Base-by-base conservation (phyloP, 2,329 filamentous ascomycete genomes). In the Colletotrichum orchidophilum region DNA sequence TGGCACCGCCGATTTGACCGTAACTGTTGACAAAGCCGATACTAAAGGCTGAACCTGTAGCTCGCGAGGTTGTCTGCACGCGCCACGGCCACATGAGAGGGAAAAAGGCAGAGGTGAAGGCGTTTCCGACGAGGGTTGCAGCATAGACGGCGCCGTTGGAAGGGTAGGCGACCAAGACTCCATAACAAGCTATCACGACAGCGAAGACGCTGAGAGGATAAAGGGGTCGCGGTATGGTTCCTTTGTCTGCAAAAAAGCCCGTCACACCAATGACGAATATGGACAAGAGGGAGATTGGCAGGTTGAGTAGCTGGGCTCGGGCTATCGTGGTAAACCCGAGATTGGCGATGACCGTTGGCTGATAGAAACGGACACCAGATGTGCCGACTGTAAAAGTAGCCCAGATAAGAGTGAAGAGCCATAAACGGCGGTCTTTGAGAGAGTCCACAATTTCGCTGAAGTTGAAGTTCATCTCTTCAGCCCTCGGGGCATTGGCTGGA, bases 11-110 rank as follows among this genome's bases (percentile, higher is more conserved):
- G 21, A 87, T 85, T 71, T 87, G 84, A 0, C 84, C 85, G 73
- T 86, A 85, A 66, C 81, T 84, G 72, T 86, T 86, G 61, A 85
- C 84, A 63, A 87, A 87, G 1, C 82, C 85, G 64, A 87, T 85
- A 2, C 83, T 81, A 74, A 87, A 87, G 1, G 85, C 85, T 0
- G 85, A 86, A 0, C 85, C 85, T 0, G 85, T 87, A 1, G 85
- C 82, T 3, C 83, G 73, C 54, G 78, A 80, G 0, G 82, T 86
- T 2, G 83, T 86, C 75, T 85, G 84, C 0, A 85, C 84, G 4
- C 85, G 81, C 85, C 85, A 87, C 12, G 85, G 85, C 85, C 85
- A 85, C 85, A 87, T 87, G 69, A 86, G 79, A 0, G 85, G 83
- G 72, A 80, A 87, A 81, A 84, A 86, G 1, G 81, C 80, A 2